Conservation (phyloP, 202 grass and related monocot species). For the Hordeum pubiflorum region DNA sequence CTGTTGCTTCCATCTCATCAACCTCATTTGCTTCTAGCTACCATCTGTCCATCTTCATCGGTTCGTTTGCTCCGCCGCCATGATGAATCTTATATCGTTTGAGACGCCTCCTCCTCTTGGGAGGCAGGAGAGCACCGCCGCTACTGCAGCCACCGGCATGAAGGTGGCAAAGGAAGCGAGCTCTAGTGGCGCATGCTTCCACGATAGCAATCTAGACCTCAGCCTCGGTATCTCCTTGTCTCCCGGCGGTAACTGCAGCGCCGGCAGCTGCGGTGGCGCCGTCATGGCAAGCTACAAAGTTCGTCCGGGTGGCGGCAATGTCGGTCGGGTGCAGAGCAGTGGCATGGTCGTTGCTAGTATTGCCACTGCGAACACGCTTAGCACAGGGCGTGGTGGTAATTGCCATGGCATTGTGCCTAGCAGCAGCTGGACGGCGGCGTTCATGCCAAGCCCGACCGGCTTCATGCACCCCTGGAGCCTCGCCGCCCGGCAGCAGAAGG, state of each 20-base stretch:
- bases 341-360: neutral
- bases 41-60: neutral
- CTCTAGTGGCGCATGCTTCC: constrained; percentile 1
- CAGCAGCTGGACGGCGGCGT: constrained; percentile 26
- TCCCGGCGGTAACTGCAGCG: neutral
- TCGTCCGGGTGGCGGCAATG: neutral
- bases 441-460: constrained; percentile 45
- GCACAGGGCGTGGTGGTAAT: neutral
- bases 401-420: neutral
- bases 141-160: neutral
- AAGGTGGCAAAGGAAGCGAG: constrained; percentile 20
- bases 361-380: neutral
- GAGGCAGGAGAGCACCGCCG: neutral
- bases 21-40: neutral
- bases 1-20: neutral
- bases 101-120: constrained; percentile 31
- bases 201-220: constrained; percentile 53
- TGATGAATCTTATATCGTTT: constrained; percentile 41
- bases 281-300: neutral
- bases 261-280: neutral
- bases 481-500: constrained; percentile 88
- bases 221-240: constrained; percentile 69
- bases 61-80: neutral
- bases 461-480: constrained; percentile 95
- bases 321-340: neutral